These are phyloP conservation scores for Dillenia suffruticosa DNA, from an alignment of 164 flowering plant genomes.

Conservation along the genomic window DNA sequence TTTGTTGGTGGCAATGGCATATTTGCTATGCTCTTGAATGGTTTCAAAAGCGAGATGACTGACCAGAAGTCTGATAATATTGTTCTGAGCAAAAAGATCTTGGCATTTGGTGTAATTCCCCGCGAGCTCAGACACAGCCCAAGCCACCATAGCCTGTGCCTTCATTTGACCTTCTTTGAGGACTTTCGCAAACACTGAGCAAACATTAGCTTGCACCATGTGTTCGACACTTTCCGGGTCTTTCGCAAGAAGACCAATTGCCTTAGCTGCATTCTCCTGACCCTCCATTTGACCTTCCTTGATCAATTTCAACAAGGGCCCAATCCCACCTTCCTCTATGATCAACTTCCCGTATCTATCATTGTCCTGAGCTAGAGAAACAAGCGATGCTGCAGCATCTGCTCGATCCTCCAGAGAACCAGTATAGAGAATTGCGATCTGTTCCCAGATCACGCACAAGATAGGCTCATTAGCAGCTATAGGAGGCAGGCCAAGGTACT, in stretches of 20 bases:
- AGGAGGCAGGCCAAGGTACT: constrained; percentile 79
- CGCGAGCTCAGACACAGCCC: constrained; percentile 80
- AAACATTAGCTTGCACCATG: constrained; percentile 70
- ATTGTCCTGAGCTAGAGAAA: constrained; percentile 74
- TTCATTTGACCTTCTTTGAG: constrained; percentile 80
- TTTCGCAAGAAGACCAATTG: constrained; percentile 65
- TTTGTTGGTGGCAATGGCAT: constrained; percentile 32
- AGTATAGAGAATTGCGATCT: constrained; percentile 54
- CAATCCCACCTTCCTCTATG: constrained; percentile 79
- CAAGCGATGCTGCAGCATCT: constrained; percentile 72
- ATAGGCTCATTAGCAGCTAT: constrained; percentile 91
- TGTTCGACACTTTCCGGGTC: constrained; percentile 83
- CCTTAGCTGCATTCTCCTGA: constrained; percentile 76
- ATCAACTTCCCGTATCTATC: constrained; percentile 73
- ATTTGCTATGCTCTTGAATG: constrained; percentile 73
- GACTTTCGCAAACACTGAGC: constrained; percentile 66
- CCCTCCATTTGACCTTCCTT: constrained; percentile 73
- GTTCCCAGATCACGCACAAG: constrained; percentile 88
- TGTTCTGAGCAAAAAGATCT: constrained; percentile 72
- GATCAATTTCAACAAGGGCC: constrained; percentile 55
- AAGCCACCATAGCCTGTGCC: constrained; percentile 70
- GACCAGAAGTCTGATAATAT: constrained; percentile 65
- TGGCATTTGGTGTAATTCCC: constrained; percentile 67
- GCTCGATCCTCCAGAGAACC: constrained; percentile 40
- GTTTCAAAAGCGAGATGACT: constrained; percentile 87